These are phyloP conservation scores for Porogramme epimiltina DNA, from an alignment of 1,284 basidiomycete genomes.

Conservation along the genomic window DNA sequence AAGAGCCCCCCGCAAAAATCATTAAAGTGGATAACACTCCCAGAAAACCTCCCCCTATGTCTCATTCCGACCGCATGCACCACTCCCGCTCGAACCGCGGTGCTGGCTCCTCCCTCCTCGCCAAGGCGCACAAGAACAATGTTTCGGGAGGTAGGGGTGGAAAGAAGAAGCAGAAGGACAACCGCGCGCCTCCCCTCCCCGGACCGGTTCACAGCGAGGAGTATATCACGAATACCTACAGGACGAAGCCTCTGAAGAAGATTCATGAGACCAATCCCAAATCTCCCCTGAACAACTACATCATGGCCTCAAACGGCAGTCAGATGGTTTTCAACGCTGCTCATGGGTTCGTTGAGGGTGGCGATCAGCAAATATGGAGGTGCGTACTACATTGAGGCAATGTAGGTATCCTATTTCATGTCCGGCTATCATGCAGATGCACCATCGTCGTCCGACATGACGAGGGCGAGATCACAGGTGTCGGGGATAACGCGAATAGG, in stretches of 20 bases:
- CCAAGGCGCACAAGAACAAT: constrained; percentile 22
- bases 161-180: constrained; percentile 16
- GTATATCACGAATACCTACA: constrained; percentile 32
- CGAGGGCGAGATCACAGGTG: constrained; percentile 44
- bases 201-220: constrained; percentile 32
- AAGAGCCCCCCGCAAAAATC: constrained; percentile 26
- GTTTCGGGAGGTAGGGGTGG: constrained; percentile 13
- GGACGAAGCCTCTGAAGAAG: constrained; percentile 30
- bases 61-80: constrained; percentile 12
- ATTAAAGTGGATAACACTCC: constrained; percentile 20
- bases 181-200: constrained; percentile 13
- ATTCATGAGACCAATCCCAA: constrained; percentile 44
- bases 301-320: constrained; percentile 8
- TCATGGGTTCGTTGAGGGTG: constrained; percentile 16
- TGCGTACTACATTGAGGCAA: neutral
- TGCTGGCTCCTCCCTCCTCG: constrained; percentile 20
- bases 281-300: constrained; percentile 44
- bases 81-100: constrained; percentile 18
- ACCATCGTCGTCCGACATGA: constrained; percentile 26
- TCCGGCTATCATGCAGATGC: constrained; percentile 3
- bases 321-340: constrained; percentile 11
- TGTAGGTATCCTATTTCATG: neutral
- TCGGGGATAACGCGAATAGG: constrained; percentile 66
- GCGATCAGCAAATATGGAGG: constrained; percentile 21
- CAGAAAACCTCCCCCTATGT: constrained; percentile 12